These are phyloP conservation scores for Aspergillus thermomutatus DNA, from an alignment of 2,329 filamentous ascomycete genomes.

Conservation along the genomic window DNA sequence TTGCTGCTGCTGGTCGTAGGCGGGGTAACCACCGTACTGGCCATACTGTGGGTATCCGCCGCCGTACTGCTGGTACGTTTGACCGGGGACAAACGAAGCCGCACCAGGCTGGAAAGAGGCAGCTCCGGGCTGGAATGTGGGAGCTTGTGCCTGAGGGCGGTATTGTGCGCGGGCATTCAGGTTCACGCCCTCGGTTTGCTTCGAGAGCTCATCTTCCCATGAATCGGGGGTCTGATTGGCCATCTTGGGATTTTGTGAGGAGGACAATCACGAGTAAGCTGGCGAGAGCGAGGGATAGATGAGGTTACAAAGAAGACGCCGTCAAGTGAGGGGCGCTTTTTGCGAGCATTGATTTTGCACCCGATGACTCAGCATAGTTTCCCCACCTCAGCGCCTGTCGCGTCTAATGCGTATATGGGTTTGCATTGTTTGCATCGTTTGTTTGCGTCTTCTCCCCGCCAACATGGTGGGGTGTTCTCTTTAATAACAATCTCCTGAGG, in stretches of 20 bases:
- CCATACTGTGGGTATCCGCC: conserved; percentile 50
- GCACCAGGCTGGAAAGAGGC: conserved; percentile 64
- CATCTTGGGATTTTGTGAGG: conserved; percentile 54
- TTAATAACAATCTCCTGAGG: background rate
- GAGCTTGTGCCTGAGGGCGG: conserved; percentile 48
- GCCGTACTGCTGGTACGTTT: conserved; percentile 60
- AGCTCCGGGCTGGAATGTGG: conserved; percentile 63
- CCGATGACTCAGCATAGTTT: conserved; percentile 26
- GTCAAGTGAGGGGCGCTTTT: conserved; percentile 25
- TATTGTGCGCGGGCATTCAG: conserved; percentile 59
- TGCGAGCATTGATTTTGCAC: conserved; percentile 24
- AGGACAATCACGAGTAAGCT: conserved; percentile 11
- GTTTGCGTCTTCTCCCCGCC: background rate
- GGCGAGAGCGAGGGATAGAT: background rate
- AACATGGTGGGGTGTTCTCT: background rate
- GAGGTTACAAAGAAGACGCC: conserved; percentile 2
- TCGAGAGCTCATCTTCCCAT: conserved; percentile 88
- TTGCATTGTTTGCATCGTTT: conserved; percentile 11
- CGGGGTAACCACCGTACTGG: conserved; percentile 51
- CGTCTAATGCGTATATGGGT: conserved; percentile 9
- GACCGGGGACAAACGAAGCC: conserved; percentile 69
- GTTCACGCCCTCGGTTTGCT: conserved; percentile 73
- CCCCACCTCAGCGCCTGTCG: conserved; percentile 10
- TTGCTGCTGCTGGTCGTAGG: conserved; percentile 49
- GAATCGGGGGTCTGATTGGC: conserved; percentile 75